Evolutionary conservation across 2,329 filamentous ascomycete species (phyloP).

Genomic region (Fusarium liriodendri): DNA sequence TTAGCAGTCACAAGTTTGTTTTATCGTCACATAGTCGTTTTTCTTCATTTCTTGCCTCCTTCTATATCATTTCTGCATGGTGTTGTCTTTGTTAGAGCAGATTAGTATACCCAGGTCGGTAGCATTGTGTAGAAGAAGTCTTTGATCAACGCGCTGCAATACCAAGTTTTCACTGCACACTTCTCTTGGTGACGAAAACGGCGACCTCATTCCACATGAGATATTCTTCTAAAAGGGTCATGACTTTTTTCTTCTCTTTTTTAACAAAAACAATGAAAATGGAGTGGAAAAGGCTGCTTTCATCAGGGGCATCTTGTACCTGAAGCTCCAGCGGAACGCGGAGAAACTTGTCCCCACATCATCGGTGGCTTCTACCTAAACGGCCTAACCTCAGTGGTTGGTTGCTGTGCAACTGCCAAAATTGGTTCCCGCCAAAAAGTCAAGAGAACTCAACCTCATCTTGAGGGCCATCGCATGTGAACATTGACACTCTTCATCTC

Average conservation of each 20-base stretch:
- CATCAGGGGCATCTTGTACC: background rate
- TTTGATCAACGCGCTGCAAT: background rate
- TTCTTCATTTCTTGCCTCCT: background rate
- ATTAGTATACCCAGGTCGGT: background rate
- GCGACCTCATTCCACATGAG: background rate
- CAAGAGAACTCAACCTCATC: conserved; percentile 25
- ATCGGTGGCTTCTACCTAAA: background rate
- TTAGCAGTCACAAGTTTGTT: background rate
- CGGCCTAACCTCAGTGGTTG: conserved; percentile 29
- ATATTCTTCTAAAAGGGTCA: background rate
- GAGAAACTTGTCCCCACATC: conserved; percentile 31
- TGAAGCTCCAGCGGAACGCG: conserved; percentile 10
- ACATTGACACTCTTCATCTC: conserved; percentile 6
- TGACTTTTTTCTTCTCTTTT: background rate
- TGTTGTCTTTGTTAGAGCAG: background rate
- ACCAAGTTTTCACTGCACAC: background rate
- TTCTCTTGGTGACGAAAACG: background rate
- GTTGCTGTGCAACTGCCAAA: conserved; percentile 40
- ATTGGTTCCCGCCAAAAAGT: conserved; percentile 39
- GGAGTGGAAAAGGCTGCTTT: background rate
- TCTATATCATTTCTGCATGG: background rate
- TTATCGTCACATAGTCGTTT: too few relatives aligned
- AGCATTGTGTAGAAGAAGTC: background rate
- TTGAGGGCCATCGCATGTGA: conserved; percentile 22
- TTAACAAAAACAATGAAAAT: background rate